Percentiles rank a stretch among this genome's conserved stretches.
phyloP scores from a whole-genome alignment of 306 rosid genomes.

The Citrullus colocynthis region DNA sequence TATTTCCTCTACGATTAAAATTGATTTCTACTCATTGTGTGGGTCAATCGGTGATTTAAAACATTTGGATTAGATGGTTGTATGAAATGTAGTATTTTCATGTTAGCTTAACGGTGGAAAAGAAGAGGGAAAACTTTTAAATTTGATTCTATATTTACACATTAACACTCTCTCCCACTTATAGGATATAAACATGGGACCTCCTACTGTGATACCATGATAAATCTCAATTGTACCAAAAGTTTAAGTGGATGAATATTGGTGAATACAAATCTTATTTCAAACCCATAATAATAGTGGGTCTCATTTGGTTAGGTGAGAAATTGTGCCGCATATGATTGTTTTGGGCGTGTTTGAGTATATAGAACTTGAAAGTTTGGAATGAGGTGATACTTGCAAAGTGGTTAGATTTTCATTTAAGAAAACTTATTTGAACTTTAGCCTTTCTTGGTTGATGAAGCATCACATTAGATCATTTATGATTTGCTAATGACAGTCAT shows the following conservation, averaged over 20 bases:
- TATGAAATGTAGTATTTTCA: background rate
- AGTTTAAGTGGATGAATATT: background rate
- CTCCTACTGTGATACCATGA: too few relatives aligned
- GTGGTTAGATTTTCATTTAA: background rate
- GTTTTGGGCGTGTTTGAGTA: background rate
- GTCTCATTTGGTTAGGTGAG: background rate
- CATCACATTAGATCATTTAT: too few relatives aligned
- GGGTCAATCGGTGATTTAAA: too few relatives aligned
- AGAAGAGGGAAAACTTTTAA: background rate
- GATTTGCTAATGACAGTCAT: too few relatives aligned
- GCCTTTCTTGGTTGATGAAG: too few relatives aligned
- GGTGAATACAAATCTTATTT: background rate
- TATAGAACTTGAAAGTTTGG: background rate
- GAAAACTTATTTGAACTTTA: too few relatives aligned
- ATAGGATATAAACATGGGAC: background rate
- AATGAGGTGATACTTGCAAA: background rate
- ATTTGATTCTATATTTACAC: background rate
- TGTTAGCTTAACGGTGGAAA: background rate
- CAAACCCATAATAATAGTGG: background rate
- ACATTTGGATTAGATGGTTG: background rate
- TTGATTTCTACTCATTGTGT: too few relatives aligned
- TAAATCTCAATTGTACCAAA: background rate
- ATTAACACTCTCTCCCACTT: background rate
- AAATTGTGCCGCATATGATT: background rate
- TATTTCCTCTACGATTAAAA: too few relatives aligned